phyloP scores from a whole-genome alignment of 2,329 filamentous ascomycete species.

The Cercospora sp. region DNA sequence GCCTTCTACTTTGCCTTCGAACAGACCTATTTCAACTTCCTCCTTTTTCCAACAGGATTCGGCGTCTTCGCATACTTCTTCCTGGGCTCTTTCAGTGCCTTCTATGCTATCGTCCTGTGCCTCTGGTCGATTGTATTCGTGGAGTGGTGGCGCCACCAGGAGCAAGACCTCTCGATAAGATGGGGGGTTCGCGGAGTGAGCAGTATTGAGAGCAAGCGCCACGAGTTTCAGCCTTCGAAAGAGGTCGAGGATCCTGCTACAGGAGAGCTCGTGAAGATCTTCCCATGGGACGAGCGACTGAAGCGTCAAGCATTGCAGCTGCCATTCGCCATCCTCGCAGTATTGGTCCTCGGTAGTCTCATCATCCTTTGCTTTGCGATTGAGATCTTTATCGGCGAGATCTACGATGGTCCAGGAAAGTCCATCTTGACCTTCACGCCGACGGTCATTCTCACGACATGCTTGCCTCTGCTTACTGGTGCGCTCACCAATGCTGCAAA shows the following conservation, averaged over 20 bases:
- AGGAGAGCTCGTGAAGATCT: slow-evolving; percentile 73
- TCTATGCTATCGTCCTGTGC: slow-evolving; percentile 75
- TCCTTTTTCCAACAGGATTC: slow-evolving; percentile 77
- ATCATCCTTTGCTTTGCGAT: slow-evolving; percentile 87
- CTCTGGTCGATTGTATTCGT: slow-evolving; percentile 90
- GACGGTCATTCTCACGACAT: slow-evolving; percentile 79
- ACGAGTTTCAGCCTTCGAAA: slow-evolving; percentile 76
- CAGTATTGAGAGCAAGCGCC: slow-evolving; percentile 72
- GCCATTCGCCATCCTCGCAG: slow-evolving; percentile 77
- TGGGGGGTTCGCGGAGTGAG: slow-evolving; percentile 89
- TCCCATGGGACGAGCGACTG: slow-evolving; percentile 73
- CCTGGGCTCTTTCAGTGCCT: slow-evolving; percentile 78
- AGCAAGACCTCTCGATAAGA: slow-evolving; percentile 78
- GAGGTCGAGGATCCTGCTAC: slow-evolving; percentile 77
- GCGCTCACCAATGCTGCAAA: slow-evolving; percentile 76
- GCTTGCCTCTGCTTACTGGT: slow-evolving; percentile 75
- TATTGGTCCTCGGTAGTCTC: slow-evolving; percentile 71
- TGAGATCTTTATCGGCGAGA: slow-evolving; percentile 92
- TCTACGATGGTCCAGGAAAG: slow-evolving; percentile 88
- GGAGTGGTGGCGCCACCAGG: slow-evolving; percentile 95
- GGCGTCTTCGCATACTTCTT: slow-evolving; percentile 77
- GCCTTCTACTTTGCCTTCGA: slow-evolving; percentile 96
- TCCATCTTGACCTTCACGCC: slow-evolving; percentile 82
- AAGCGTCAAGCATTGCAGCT: slow-evolving; percentile 76
- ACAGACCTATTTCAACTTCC: slow-evolving; percentile 83